Evolutionary conservation across 345 rosid genomes (phyloP), one percentile per base, ranked within the genome.

Genomic region (Lepidium didymum): DNA sequence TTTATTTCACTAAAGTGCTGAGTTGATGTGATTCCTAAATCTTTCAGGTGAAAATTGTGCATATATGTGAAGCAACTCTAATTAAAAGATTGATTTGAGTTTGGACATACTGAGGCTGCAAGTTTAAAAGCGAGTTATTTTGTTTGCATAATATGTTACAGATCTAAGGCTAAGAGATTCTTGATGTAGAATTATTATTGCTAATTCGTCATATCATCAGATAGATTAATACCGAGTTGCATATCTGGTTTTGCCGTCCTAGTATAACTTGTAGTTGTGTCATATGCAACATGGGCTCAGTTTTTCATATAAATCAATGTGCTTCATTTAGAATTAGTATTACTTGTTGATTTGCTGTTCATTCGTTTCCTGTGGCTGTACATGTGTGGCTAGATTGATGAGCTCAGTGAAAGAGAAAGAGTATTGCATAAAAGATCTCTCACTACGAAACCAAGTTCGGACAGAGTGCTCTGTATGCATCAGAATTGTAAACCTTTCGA

Each of bases 61-160:
- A 92, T 73, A 75, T 89, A 69, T 92, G 95, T 77, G 98, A 86
- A 79, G 89, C 94, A 77, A 92, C 98, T 12, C 74, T 92, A 76
- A 79, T 87, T 56, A 92, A 92, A 83, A 78, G 96, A 44, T 80
- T 92, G 82, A 64, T 78, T 78, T 74, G 98, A 92, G 78, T 92
- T 92, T 67, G 95, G 84, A 86, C 80, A 80, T 66, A 89, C 96
- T 3, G 86, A 89, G 45, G 81, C 98, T 14, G 91, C 92, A 55
- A 84, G 82, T 78, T 84, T 89, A 69, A 92, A 83, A 74, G 98
- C 89, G 83, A 74, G 82, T 72, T 25, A 55, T 25, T 13, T 50
- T 3, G 1, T 51, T 51, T 53, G 40, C 57, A 31, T 18, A 11
- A 25, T 51, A 52, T 49, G 33, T 49, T 49, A 49, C 33, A 49